Evolutionary conservation across 2,329 filamentous ascomycete genomes (phyloP).

Genomic region (Nothopassalora personata): DNA sequence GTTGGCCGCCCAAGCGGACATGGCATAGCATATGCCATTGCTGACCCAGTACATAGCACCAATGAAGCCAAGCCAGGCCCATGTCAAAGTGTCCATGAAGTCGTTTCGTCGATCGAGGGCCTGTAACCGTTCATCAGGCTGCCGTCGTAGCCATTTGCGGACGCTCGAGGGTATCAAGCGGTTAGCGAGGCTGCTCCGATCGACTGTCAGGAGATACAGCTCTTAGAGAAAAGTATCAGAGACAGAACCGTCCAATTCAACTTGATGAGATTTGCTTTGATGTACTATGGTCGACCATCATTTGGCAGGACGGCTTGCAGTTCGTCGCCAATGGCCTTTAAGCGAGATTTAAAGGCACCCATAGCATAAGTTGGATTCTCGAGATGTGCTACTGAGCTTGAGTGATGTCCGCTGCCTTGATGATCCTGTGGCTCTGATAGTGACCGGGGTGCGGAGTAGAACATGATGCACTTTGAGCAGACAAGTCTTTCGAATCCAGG

Average conservation of each 20-base stretch:
- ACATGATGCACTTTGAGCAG: background rate
- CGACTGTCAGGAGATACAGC: constrained; percentile 1
- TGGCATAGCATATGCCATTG: constrained; percentile 35
- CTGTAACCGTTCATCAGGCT: constrained; percentile 41
- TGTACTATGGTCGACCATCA: constrained; percentile 40
- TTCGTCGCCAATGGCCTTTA: constrained; percentile 15
- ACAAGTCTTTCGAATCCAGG: background rate
- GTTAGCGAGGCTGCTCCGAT: constrained; percentile 16
- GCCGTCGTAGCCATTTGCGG: constrained; percentile 43
- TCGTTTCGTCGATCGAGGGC: constrained; percentile 37
- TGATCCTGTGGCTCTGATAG: no score
- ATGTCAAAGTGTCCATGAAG: constrained; percentile 38
- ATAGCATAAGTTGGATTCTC: background rate
- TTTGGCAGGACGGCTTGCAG: constrained; percentile 36
- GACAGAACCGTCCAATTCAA: constrained; percentile 42
- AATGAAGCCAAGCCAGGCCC: constrained; percentile 36
- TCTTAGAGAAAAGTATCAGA: constrained; percentile 34
- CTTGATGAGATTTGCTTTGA: constrained; percentile 38
- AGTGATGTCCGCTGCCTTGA: background rate
- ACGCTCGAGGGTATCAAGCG: constrained; percentile 29
- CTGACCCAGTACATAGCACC: constrained; percentile 38
- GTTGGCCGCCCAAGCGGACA: constrained; percentile 38
- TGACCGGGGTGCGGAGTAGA: background rate
- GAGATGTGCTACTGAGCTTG: background rate
- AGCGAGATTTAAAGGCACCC: background rate